Evolutionary conservation across 148 eudicot genomes (phyloP).

Genomic region (Heliamphora exappendiculata): DNA sequence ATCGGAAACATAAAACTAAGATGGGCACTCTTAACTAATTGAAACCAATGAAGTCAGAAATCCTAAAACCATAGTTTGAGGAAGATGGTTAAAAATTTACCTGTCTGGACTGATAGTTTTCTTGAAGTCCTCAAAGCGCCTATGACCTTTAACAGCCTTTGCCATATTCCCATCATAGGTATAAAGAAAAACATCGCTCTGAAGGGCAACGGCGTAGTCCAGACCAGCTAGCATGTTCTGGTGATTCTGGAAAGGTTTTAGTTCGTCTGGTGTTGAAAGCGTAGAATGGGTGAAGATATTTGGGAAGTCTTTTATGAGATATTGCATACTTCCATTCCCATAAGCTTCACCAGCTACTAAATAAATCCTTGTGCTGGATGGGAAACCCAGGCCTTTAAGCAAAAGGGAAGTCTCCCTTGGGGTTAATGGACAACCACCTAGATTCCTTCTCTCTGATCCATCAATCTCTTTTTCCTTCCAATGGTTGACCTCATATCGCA

Average conservation of each 20-base stretch:
- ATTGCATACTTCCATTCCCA: slow-evolving; percentile 83
- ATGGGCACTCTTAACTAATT: neutral
- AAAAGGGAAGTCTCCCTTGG: slow-evolving; percentile 89
- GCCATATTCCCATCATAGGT: slow-evolving; percentile 99
- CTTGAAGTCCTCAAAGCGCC: slow-evolving; percentile 87
- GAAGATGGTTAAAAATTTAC: slow-evolving; percentile 24
- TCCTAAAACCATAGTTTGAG: neutral
- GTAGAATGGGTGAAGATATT: slow-evolving; percentile 77
- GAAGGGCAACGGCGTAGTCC: slow-evolving; percentile 84
- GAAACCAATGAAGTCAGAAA: neutral
- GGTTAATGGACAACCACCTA: slow-evolving; percentile 91
- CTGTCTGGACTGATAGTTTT: slow-evolving; percentile 90
- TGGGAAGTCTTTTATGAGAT: slow-evolving; percentile 61
- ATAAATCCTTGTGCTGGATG: slow-evolving; percentile 72
- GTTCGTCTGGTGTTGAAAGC: slow-evolving; percentile 65
- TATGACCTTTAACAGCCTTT: slow-evolving; percentile 93
- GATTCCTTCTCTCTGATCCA: slow-evolving; percentile 67
- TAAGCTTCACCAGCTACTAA: slow-evolving; percentile 95
- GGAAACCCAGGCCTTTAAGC: slow-evolving; percentile 72
- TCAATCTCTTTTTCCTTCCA: slow-evolving; percentile 99
- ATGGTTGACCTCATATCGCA: slow-evolving; percentile 85
- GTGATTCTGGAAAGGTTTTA: slow-evolving; percentile 66
- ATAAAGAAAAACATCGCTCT: slow-evolving; percentile 81
- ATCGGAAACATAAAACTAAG: neutral
- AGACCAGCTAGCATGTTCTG: slow-evolving; percentile 97